Base-by-base conservation (phyloP, 192 early-diverging fungal species). In the Spizellomyces punctatus region DNA sequence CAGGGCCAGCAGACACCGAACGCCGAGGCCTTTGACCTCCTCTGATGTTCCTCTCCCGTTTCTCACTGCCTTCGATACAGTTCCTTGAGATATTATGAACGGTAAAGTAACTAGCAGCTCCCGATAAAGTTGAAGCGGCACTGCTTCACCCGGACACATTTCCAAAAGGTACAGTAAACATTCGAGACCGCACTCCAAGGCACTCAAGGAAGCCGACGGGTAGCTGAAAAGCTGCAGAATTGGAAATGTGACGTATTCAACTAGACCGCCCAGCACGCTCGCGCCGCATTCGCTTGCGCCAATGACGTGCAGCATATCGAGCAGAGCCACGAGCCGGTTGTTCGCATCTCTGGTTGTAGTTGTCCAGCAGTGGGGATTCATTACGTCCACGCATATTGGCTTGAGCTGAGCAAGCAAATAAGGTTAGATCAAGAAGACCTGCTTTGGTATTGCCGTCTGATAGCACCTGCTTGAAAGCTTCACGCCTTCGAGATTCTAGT, bases 71-170 rank as follows among this genome's bases (percentile, higher is more conserved):
- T 47, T n/a, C 10, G 36, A 41, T 12, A 16, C 5, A 17, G 55
- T n/a, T 14, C 72, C 72, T 7, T 42, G 8, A n/a, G 50, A 42
- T 14, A 74, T 67, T 42, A 74, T 10, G n/a, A 59, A 46, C 10
- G 72, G 72, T 17, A 74, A 36, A 5, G 52, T 47, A 22, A 74
- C 72, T 44, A 74, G 47, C 45, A 74, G 17, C 22, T 74, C 64
- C 7, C 72, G 64, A 47, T 57, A 74, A 45, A 74, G 27, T 36
- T n/a, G 43, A 5, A 67, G n/a, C 7, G 72, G 64, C 46, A 74
- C 14, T 6, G 44, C n/a, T 8, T 59, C 64, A 16, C 36, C n/a
- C 22, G 63, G 50, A 19, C 49, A 52, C 6, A 2, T 36, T 22
- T 74, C 21, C n/a, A 74, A 58, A 14, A 74, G 42, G 17, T 12